Conservation (phyloP, 148 eudicot genomes). For the Chenopodium formosanum region DNA sequence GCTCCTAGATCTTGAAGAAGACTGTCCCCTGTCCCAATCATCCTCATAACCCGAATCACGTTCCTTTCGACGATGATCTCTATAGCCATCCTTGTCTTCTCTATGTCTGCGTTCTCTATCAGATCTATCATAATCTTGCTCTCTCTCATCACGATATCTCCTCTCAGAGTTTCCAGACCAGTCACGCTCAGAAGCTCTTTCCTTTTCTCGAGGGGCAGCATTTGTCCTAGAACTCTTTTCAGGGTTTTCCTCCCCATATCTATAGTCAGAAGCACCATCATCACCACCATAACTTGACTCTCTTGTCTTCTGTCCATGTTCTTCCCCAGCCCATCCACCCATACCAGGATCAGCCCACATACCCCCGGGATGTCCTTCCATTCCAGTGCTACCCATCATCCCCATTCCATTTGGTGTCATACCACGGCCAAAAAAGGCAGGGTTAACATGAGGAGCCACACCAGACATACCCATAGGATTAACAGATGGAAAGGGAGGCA, state of each 20-base stretch:
- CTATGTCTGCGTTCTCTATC: constrained; percentile 61
- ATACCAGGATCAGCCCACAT: constrained; percentile 77
- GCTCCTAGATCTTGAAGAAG: constrained; percentile 80
- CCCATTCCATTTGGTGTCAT: constrained; percentile 81
- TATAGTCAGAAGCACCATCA: constrained; percentile 81
- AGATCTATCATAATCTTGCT: constrained; percentile 64
- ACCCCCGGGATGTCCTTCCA: constrained; percentile 68
- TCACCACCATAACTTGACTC: constrained; percentile 91
- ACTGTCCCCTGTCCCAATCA: constrained; percentile 75
- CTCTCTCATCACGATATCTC: constrained; percentile 75
- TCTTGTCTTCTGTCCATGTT: constrained; percentile 64
- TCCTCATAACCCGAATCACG: constrained; percentile 66
- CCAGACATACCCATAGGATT: constrained; percentile 82
- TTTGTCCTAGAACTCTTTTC: constrained; percentile 62
- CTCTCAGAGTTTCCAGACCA: constrained; percentile 72
- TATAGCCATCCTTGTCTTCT: constrained; percentile 69
- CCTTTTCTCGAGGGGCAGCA: constrained; percentile 70
- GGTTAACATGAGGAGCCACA: constrained; percentile 95
- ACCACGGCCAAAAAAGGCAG: constrained; percentile 82
- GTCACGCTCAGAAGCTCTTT: constrained; percentile 65
- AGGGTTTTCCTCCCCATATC: constrained; percentile 64
- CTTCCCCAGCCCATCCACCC: constrained; percentile 83
- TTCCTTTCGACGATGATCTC: constrained; percentile 64
- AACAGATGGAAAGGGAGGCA: constrained; percentile 75
- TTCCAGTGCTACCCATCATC: constrained; percentile 65